phyloP scores from a whole-genome alignment of 2,329 filamentous ascomycete genomes.

The Neonectria faginata region DNA sequence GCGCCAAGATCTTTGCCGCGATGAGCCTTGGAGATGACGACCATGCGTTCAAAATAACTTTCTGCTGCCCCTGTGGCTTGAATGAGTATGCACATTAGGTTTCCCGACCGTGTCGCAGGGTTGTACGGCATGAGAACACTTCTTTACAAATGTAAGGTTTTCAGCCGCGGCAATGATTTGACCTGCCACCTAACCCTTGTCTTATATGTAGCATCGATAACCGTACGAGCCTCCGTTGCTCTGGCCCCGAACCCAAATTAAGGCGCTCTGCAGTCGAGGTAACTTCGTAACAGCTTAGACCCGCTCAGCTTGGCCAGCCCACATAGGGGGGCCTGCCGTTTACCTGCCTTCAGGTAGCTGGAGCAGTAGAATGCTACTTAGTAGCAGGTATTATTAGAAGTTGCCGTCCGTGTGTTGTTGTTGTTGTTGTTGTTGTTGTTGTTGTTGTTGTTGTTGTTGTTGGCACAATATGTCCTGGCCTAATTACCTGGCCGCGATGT shows the following conservation, averaged over 20 bases:
- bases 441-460: background rate
- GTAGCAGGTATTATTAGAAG: background rate
- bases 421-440: background rate
- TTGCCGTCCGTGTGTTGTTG: background rate
- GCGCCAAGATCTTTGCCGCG: background rate
- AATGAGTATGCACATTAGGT: background rate
- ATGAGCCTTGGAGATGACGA: constrained; percentile 1
- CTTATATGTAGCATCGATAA: background rate
- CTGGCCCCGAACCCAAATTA: constrained; percentile 4
- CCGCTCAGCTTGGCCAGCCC: background rate
- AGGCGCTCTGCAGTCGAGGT: background rate
- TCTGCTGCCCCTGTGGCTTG: background rate
- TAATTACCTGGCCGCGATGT: background rate
- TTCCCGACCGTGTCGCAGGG: background rate
- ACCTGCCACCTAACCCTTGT: background rate
- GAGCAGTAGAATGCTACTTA: background rate
- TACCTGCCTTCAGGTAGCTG: too few species aligned
- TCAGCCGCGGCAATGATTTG: background rate
- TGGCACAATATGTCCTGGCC: background rate
- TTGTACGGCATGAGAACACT: background rate
- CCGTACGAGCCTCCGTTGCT: background rate
- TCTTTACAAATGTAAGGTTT: background rate
- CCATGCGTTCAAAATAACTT: constrained; percentile 1
- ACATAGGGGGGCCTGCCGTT: too few species aligned
- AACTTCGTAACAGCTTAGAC: background rate